A percentile compares a stretch with the other conserved stretches of the same genome.
Conservation (phyloP, 2,329 filamentous ascomycete species). For the Coniochaeta sp. region DNA sequence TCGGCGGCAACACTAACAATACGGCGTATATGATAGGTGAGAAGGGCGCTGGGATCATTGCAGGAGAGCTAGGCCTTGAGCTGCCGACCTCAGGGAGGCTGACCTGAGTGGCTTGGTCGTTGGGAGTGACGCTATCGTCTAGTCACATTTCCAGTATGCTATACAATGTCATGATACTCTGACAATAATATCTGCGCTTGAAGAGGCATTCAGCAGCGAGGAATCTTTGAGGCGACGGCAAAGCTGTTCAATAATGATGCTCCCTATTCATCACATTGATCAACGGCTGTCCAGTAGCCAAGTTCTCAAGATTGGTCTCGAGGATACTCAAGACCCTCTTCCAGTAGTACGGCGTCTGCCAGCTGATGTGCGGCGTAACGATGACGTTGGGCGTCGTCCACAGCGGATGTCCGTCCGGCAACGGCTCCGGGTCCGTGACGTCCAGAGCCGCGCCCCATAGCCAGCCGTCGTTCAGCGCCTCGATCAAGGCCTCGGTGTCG, state of each 20-base stretch:
- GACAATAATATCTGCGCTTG: background rate
- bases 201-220: background rate
- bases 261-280: slow-evolving; percentile 19
- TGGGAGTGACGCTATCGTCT: background rate
- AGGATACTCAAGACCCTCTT: slow-evolving; percentile 18
- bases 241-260: slow-evolving; percentile 13
- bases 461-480: slow-evolving; percentile 36
- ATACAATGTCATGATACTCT: background rate
- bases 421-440: slow-evolving; percentile 65
- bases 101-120: background rate
- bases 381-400: slow-evolving; percentile 60
- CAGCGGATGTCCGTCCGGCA: slow-evolving; percentile 55
- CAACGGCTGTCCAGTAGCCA: slow-evolving; percentile 18
- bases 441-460: slow-evolving; percentile 58
- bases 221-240: background rate
- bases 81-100: background rate
- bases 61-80: background rate
- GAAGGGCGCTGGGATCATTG: slow-evolving; percentile 26
- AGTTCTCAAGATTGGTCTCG: slow-evolving; percentile 20
- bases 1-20: slow-evolving; percentile 35
- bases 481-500: slow-evolving; percentile 43
- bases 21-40: slow-evolving; percentile 38
- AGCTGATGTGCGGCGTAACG: slow-evolving; percentile 37
- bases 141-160: background rate
- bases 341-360: slow-evolving; percentile 21